Base-by-base conservation (phyloP, 2,329 filamentous ascomycete genomes). In the Calonectria henricotiae region DNA sequence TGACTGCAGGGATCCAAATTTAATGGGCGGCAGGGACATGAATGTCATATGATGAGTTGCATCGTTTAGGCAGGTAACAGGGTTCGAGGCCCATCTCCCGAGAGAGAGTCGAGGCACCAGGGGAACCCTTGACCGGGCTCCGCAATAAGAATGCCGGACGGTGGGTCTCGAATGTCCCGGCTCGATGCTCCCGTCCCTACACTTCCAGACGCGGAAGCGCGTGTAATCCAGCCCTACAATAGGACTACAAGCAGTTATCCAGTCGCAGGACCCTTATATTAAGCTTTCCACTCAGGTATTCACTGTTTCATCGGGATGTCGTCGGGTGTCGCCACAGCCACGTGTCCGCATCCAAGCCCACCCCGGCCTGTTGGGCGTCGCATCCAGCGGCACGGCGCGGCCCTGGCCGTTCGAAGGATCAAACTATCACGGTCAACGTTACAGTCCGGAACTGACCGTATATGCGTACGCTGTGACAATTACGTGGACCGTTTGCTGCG, bases 341-440 rank as follows among this genome's bases (percentile, higher is more conserved):
- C 51, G 51, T 58, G 51, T 58, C 11, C 5, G 51, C 35, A 37
- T 13, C 20, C 32, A 58, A 27, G 20, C 20, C 32, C n/a, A 58
- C 23, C 51, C 37, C 20, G 35, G 20, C 35, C 51, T 12, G 23
- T 7, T 17, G 23, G 20, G 51, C 32, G 51, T 58, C 13, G 51
- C n/a, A 55, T 58, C 51, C 20, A 58, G 51, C 51, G 51, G 51
- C 51, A 58, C 51, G 51, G 51, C 51, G n/a, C 51, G 51, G 51
- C 39, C 51, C 51, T 58, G 51, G 23, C 32, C 51, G 51, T 58
- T 58, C 51, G 51, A 58, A 58, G 51, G 51, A 58, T 58, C n/a
- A 15, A 46, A 25, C 12, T 13, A 27, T n/a, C 25, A 75, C 35
- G 12, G 6, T 15, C 6, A 39, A 13, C n/a, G 51, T 58, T 37